Conservation (phyloP, 805 yeast genomes). For the Candida cerambycidarum region DNA sequence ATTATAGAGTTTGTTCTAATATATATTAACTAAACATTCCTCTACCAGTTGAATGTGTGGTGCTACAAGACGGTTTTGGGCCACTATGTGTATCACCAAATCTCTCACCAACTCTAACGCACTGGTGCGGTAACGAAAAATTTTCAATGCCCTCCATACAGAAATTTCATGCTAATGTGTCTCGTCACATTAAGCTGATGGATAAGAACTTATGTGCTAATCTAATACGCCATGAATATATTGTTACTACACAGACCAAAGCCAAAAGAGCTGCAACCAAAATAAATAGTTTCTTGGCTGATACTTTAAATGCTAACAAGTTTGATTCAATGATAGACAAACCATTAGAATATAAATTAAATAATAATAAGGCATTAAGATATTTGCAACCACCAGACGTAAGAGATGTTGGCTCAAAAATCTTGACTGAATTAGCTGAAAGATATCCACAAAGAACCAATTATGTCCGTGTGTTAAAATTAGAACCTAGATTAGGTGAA, state of each 20-base stretch:
- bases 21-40: too few relatives aligned
- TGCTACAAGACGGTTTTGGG: too few relatives aligned
- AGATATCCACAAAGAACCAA: conserved; percentile 65
- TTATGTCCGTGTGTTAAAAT: conserved; percentile 76
- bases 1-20: too few relatives aligned
- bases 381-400: conserved; percentile 51
- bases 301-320: conserved; percentile 29
- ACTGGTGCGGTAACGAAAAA: conserved; percentile 3
- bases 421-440: conserved; percentile 61
- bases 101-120: not conserved
- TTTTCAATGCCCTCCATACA: conserved; percentile 40
- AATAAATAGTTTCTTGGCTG: conserved; percentile 38
- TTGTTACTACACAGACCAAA: conserved; percentile 43
- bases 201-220: conserved; percentile 45
- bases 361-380: conserved; percentile 19
- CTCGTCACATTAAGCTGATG: conserved; percentile 44
- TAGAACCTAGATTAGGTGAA: conserved; percentile 79
- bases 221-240: conserved; percentile 43
- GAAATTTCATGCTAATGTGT: conserved; percentile 42
- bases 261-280: conserved; percentile 45
- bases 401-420: conserved; percentile 51
- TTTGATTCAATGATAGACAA: conserved; percentile 15
- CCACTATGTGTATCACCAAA: not conserved
- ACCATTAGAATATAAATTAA: conserved; percentile 15
- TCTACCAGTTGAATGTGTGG: too few relatives aligned